Evolutionary conservation across 495 filamentous ascomycete species (phyloP), one percentile per base, ranked within the genome.

Genomic region (Tetracladium setigerum): DNA sequence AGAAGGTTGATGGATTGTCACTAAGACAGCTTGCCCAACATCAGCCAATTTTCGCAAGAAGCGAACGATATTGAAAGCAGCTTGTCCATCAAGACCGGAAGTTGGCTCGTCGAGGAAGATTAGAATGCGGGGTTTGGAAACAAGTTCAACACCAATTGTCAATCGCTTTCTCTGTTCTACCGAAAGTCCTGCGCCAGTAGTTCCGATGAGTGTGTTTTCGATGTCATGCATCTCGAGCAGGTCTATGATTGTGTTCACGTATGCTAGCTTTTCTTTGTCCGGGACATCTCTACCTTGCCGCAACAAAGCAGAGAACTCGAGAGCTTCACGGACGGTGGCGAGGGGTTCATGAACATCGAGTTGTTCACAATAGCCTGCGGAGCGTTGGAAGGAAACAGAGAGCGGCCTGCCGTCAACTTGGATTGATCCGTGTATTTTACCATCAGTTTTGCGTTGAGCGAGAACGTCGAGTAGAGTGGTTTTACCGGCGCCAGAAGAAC

Each of bases 81-180:
- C 72, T 38, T 78, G 72, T 1, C 70, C 71, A 50, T 87, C 83
- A 10, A 87, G 74, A 44, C 82, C 83, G 12, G 78, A 82, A 4
- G 82, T 86, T 2, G 83, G 58, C 52, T 86, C 83, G 51, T 87
- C 83, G 27, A 86, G 59, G 59, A 87, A 87, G 53, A 87, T 75
- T 5, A 86, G 62, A 37, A 84, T 71, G 36, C 72, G 73, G 0
- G 83, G 83, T 59, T 83, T 86, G 0, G 73, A 70, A 1, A 78
- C 82, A 1, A 88, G 62, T 55, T 88, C 84, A 9, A 86, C 79
- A 13, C 74, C 83, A 44, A 86, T 84, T 7, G 88, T 95, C 14
- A 95, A 62, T 17, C 87, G 76, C 62, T 95, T 95, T 2, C 88
- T 71, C 61, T 94, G 91, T 58, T 96, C 91, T 30, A 95, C 87